phyloP scores from a whole-genome alignment of 179 eudicot species.

The Gypsophila paniculata region DNA sequence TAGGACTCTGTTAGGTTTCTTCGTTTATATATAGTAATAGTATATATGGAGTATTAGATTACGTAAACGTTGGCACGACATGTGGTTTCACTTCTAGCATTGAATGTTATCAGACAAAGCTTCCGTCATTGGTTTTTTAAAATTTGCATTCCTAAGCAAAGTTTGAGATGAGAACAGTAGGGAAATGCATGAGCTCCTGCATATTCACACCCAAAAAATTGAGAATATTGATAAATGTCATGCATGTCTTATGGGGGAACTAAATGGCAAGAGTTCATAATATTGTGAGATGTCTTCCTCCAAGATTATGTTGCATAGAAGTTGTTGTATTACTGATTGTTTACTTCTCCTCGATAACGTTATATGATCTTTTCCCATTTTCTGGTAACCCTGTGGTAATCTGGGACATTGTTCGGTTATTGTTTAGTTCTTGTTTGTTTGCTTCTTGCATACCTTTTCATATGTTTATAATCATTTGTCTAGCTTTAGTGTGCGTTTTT shows the following conservation, averaged over 20 bases:
- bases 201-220: not conserved
- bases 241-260: constrained; percentile 1
- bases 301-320: not conserved
- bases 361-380: not conserved
- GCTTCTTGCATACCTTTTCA: not conserved
- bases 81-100: not conserved
- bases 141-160: not conserved
- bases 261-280: not conserved
- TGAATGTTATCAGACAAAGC: not conserved
- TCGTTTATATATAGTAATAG: not conserved
- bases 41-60: not conserved
- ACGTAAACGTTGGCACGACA: constrained; percentile 5
- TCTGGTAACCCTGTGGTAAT: not conserved
- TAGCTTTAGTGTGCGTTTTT: not conserved
- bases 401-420: not conserved
- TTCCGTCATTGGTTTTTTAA: not conserved
- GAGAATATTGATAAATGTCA: not conserved
- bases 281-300: not conserved
- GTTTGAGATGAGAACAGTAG: not conserved
- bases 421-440: not conserved
- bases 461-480: not conserved
- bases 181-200: not conserved
- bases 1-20: not conserved
- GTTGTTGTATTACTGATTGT: not conserved
- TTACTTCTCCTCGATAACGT: not conserved